Evolutionary conservation across 1,139 yeast species (phyloP).

Genomic region (Debaryomyces nepalensis): DNA sequence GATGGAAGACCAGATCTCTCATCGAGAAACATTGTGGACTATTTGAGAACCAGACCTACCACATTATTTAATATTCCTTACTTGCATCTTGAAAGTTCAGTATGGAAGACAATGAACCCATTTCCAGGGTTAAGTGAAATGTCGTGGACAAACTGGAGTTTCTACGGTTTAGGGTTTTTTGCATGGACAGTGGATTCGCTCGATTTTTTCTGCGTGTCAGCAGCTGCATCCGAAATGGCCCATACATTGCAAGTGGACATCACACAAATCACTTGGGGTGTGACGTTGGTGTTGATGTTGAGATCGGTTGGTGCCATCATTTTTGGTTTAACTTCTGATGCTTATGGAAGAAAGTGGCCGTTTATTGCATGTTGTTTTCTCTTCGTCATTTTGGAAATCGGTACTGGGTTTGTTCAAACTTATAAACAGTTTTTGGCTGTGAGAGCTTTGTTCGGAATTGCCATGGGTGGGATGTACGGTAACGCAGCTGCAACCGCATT

Average conservation of each 20-base stretch:
- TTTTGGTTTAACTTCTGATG: slow-evolving; percentile 70
- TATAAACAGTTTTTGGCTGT: slow-evolving; percentile 69
- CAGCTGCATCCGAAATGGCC: slow-evolving; percentile 63
- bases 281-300: slow-evolving; percentile 77
- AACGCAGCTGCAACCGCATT: slow-evolving; percentile 38
- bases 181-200: slow-evolving; percentile 86
- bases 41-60: slow-evolving; percentile 33
- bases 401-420: slow-evolving; percentile 71
- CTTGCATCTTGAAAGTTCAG: slow-evolving; percentile 13
- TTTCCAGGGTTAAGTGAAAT: slow-evolving; percentile 36
- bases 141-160: slow-evolving; percentile 50
- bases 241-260: slow-evolving; percentile 51
- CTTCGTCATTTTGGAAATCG: slow-evolving; percentile 66
- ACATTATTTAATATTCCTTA: slow-evolving; percentile 28
- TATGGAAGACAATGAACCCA: slow-evolving; percentile 35
- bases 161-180: slow-evolving; percentile 63
- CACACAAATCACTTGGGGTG: slow-evolving; percentile 75
- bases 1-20: slow-evolving; percentile 32
- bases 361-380: slow-evolving; percentile 55
- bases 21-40: slow-evolving; percentile 25
- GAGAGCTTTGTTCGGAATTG: slow-evolving; percentile 44
- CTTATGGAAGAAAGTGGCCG: slow-evolving; percentile 77
- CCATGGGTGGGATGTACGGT: slow-evolving; percentile 47
- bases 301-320: slow-evolving; percentile 78
- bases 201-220: slow-evolving; percentile 74